Evolutionary conservation across 2,329 filamentous ascomycete genomes (phyloP).

Genomic region (Fusarium humuli): DNA sequence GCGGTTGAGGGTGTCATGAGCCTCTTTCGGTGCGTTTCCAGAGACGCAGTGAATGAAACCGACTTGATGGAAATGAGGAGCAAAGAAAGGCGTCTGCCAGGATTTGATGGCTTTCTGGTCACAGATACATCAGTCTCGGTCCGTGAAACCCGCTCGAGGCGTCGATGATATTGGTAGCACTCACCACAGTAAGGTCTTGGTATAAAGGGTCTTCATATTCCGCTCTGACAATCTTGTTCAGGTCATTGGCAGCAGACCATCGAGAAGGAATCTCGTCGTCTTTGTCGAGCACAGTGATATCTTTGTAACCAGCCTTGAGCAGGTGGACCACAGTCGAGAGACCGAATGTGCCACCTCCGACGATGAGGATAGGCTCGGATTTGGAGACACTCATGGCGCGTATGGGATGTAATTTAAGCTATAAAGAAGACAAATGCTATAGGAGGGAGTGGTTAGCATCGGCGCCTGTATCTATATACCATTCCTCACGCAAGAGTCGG

Average conservation of each 20-base stretch:
- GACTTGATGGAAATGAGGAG: slow-evolving; percentile 61
- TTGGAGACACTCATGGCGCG: slow-evolving; percentile 36
- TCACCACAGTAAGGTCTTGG: slow-evolving; percentile 63
- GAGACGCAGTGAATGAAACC: slow-evolving; percentile 62
- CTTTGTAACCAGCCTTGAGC: slow-evolving; percentile 55
- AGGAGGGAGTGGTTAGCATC: neutral
- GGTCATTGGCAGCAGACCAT: slow-evolving; percentile 67
- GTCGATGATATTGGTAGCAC: slow-evolving; percentile 1
- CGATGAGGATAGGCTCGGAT: slow-evolving; percentile 49
- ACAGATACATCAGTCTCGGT: neutral
- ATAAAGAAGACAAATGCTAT: accelerated
- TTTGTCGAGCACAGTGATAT: slow-evolving; percentile 62
- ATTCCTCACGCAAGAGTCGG: too few relatives aligned
- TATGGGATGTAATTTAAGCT: too few relatives aligned
- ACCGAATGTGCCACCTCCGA: slow-evolving; percentile 63
- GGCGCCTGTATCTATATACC: neutral
- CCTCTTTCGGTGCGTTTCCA: slow-evolving; percentile 59
- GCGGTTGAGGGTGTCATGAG: slow-evolving; percentile 58
- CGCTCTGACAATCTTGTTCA: slow-evolving; percentile 71
- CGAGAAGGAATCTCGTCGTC: slow-evolving; percentile 54
- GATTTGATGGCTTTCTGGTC: slow-evolving; percentile 60
- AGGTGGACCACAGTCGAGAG: slow-evolving; percentile 63
- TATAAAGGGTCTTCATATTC: slow-evolving; percentile 70
- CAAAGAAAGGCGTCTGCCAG: slow-evolving; percentile 65
- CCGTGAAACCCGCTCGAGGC: neutral